phyloP scores from a whole-genome alignment of 164 flowering plant genomes.

The Platanus orientalis region DNA sequence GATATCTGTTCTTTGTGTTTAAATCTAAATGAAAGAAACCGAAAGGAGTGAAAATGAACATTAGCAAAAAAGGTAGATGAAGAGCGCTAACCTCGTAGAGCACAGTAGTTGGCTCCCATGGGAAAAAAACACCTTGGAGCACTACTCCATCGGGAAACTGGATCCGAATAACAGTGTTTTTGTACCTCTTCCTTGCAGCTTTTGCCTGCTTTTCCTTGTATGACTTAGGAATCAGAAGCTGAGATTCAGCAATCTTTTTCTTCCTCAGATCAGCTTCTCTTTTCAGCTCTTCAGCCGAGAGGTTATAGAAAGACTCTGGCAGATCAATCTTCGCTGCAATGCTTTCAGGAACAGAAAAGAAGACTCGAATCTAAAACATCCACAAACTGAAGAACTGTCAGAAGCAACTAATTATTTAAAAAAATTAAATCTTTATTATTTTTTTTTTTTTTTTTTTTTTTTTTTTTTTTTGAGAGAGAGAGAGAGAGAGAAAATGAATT shows the following conservation, averaged over 20 bases:
- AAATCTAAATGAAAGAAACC: neutral
- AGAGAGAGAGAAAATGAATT: too few species aligned
- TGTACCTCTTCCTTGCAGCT: slow-evolving; percentile 62
- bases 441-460: too few species aligned
- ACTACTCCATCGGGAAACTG: slow-evolving; percentile 96
- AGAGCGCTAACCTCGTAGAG: slow-evolving; percentile 73
- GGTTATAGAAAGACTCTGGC: slow-evolving; percentile 81
- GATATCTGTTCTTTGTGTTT: neutral
- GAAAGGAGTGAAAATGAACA: neutral
- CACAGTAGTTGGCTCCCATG: slow-evolving; percentile 69
- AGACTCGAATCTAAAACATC: slow-evolving; percentile 54
- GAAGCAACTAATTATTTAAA: slow-evolving; percentile 9
- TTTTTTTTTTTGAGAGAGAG: too few species aligned
- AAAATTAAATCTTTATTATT: too few species aligned
- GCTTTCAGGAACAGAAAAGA: slow-evolving; percentile 80
- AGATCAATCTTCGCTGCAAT: slow-evolving; percentile 71
- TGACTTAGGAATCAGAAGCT: slow-evolving; percentile 84
- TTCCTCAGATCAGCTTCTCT: slow-evolving; percentile 76
- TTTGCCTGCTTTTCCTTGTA: slow-evolving; percentile 87
- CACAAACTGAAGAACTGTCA: slow-evolving; percentile 7
- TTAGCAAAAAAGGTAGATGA: neutral
- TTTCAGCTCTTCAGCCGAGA: slow-evolving; percentile 66
- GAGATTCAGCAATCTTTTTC: slow-evolving; percentile 85
- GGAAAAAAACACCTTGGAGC: slow-evolving; percentile 80
- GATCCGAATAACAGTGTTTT: slow-evolving; percentile 58